Evolutionary conservation across 192 early-diverging fungal genomes (phyloP).

Genomic region (Umbelopsis isabellina): DNA sequence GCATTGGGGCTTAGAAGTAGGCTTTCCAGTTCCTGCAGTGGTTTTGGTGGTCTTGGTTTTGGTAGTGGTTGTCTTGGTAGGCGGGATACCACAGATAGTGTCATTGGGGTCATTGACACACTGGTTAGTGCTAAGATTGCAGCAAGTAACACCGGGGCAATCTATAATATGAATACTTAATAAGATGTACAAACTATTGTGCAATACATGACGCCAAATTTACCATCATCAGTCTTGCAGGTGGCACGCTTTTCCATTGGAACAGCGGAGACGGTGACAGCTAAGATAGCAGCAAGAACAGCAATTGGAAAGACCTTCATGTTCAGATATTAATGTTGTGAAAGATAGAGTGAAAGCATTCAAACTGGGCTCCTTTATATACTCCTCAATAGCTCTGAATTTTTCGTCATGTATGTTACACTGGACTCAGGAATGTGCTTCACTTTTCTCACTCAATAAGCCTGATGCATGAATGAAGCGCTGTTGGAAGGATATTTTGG

Average conservation of each 20-base stretch:
- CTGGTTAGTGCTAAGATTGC: constrained; percentile 6
- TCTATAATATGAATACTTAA: neutral
- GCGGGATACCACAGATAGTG: constrained; percentile 1
- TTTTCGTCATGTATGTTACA: neutral
- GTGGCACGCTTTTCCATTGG: constrained; percentile 13
- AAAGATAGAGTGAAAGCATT: neutral
- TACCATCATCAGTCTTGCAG: constrained; percentile 23
- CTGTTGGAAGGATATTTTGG: neutral
- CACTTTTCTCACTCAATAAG: neutral
- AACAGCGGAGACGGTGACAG: constrained; percentile 2
- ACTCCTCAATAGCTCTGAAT: neutral
- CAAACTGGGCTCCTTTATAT: neutral
- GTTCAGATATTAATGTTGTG: neutral
- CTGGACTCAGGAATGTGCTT: neutral
- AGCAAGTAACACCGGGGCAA: constrained; percentile 2
- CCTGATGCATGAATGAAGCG: neutral
- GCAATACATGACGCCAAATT: neutral
- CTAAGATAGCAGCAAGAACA: neutral
- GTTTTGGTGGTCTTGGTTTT: neutral
- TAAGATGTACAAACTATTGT: neutral
- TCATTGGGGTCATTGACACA: constrained; percentile 18
- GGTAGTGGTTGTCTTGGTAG: constrained; percentile 16
- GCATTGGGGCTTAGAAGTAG: constrained; percentile 20
- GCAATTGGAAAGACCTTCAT: constrained; percentile 16
- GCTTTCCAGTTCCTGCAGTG: constrained; percentile 3